Percentiles rank a stretch among this genome's conserved stretches.
Evolutionary conservation across 345 rosid genomes (phyloP).

Genomic region (Citrus reticulata): DNA sequence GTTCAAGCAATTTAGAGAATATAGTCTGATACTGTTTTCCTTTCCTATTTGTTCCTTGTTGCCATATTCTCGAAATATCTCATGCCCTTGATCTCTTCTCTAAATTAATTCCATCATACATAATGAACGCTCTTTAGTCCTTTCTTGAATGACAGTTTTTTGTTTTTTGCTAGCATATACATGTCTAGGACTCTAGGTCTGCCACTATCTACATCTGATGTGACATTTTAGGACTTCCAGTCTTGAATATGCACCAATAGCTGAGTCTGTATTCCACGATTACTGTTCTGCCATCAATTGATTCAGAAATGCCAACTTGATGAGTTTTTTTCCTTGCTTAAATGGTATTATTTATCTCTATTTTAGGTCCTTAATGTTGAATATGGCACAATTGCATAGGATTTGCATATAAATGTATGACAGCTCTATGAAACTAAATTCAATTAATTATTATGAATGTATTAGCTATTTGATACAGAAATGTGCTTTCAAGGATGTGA

Average conservation of each 20-base stretch:
- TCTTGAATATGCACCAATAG: neutral
- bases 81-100: neutral
- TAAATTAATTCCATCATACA: neutral
- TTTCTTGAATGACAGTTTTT: neutral
- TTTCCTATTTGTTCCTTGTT: neutral
- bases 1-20: neutral
- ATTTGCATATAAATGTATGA: neutral
- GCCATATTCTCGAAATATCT: neutral
- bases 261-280: neutral
- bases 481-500: slow-evolving; percentile 86
- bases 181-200: neutral
- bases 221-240: neutral
- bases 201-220: neutral
- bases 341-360: neutral
- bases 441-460: slow-evolving; percentile 47
- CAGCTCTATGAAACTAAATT: slow-evolving; percentile 22
- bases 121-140: neutral
- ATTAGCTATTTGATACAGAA: slow-evolving; percentile 94
- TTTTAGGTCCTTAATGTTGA: neutral
- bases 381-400: neutral
- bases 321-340: neutral
- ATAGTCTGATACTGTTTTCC: neutral
- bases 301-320: neutral
- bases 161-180: neutral
- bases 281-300: neutral